Evolutionary conservation across 116 monocot genomes (phyloP).

Genomic region (Phalaenopsis hybrid): DNA sequence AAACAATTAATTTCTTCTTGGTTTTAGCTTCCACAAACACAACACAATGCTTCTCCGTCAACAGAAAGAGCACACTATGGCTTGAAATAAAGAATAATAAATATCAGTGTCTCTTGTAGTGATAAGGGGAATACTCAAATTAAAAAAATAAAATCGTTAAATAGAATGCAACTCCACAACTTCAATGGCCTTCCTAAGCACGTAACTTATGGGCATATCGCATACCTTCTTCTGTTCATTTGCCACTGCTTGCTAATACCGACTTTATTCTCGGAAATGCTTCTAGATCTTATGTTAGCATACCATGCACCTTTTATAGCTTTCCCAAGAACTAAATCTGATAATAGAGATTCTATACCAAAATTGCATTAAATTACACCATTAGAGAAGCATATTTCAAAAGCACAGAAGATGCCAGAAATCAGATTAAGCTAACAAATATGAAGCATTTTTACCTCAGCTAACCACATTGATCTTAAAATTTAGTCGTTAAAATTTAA

Average conservation of each 20-base stretch:
- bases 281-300: slow-evolving; percentile 1
- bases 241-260: slow-evolving; percentile 9
- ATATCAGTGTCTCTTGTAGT: neutral
- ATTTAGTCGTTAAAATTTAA: neutral
- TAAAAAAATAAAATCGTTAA: too few relatives aligned
- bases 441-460: neutral
- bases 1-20: slow-evolving; percentile 59
- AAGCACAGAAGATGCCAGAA: too few relatives aligned
- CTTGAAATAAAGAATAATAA: neutral
- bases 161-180: too few relatives aligned
- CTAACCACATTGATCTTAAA: neutral
- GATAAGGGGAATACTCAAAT: neutral
- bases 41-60: slow-evolving; percentile 59
- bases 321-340: too few relatives aligned
- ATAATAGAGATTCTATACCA: too few relatives aligned
- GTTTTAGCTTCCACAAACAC: slow-evolving; percentile 78
- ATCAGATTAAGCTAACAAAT: too few relatives aligned
- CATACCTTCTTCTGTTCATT: slow-evolving; percentile 34
- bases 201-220: neutral
- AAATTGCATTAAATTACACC: too few relatives aligned
- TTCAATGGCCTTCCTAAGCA: too few relatives aligned
- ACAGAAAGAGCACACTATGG: slow-evolving; percentile 12
- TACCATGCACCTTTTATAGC: too few relatives aligned
- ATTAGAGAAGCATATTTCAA: too few relatives aligned
- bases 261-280: slow-evolving; percentile 12